A percentile compares a stretch with the other conserved stretches of the same genome.
Evolutionary conservation across 2,329 filamentous ascomycete genomes (phyloP).

Genomic region (Penicillium sp.): DNA sequence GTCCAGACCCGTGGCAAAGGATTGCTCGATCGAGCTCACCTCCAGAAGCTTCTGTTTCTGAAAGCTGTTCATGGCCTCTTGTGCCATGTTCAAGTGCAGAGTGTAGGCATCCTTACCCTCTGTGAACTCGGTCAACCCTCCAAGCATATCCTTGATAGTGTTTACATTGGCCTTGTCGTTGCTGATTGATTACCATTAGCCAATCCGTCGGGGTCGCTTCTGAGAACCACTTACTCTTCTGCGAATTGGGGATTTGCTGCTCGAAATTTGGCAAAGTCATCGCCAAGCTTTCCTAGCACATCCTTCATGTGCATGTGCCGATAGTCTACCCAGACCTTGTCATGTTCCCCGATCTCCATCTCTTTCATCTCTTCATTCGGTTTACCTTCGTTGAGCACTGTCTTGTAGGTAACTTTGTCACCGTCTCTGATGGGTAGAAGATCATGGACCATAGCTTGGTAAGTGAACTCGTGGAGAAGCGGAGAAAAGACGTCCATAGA

Average conservation of each 20-base stretch:
- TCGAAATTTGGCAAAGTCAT: constrained; percentile 88
- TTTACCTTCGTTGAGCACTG: constrained; percentile 67
- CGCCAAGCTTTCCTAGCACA: constrained; percentile 86
- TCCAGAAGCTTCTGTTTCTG: constrained; percentile 78
- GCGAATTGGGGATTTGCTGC: constrained; percentile 89
- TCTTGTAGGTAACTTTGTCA: constrained; percentile 81
- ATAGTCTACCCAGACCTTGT: constrained; percentile 93
- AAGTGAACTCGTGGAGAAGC: constrained; percentile 91
- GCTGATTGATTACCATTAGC: constrained; percentile 29
- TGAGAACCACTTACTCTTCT: constrained; percentile 48
- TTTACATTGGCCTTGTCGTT: constrained; percentile 70
- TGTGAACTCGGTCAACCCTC: constrained; percentile 86
- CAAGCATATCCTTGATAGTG: constrained; percentile 95
- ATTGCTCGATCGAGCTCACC: constrained; percentile 82
- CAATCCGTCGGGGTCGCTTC: constrained; percentile 1
- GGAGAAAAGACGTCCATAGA: constrained; percentile 89
- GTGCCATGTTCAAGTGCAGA: constrained; percentile 90
- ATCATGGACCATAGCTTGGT: constrained; percentile 97
- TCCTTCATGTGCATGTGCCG: constrained; percentile 97
- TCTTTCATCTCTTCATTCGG: constrained; percentile 72
- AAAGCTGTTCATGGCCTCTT: constrained; percentile 94
- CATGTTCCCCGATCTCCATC: constrained; percentile 82
- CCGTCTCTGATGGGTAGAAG: constrained; percentile 80
- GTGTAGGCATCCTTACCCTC: constrained; percentile 94
- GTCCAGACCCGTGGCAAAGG: constrained; percentile 82